A percentile compares a stretch with the other conserved stretches of the same genome.
Conservation (phyloP, 2,329 filamentous ascomycete species). For the Ramichloridium luteum region DNA sequence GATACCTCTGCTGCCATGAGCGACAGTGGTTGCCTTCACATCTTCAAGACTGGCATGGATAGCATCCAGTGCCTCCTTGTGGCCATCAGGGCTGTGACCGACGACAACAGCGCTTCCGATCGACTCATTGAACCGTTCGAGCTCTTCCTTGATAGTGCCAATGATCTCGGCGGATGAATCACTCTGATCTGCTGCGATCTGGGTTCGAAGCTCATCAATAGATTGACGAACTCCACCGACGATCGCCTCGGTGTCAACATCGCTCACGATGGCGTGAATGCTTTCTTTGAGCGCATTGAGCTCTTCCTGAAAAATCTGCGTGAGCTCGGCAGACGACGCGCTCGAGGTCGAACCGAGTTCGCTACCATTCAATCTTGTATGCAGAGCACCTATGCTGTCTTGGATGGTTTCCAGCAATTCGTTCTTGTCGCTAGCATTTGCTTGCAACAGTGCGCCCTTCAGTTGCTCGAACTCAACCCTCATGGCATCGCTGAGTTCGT, state of each 20-base stretch:
- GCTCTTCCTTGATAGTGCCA: slow-evolving; percentile 31
- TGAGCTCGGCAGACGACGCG: slow-evolving; percentile 32
- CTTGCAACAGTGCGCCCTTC: slow-evolving; percentile 59
- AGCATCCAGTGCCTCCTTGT: slow-evolving; percentile 17
- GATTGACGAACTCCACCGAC: slow-evolving; percentile 50
- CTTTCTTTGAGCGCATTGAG: slow-evolving; percentile 49
- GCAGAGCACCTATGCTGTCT: slow-evolving; percentile 37
- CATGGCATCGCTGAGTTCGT: slow-evolving; percentile 54
- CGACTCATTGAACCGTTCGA: slow-evolving; percentile 33
- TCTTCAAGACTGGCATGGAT: slow-evolving; percentile 26
- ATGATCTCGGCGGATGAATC: slow-evolving; percentile 30
- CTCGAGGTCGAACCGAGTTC: slow-evolving; percentile 19
- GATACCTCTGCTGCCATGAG: slow-evolving; percentile 19
- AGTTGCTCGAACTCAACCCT: slow-evolving; percentile 73
- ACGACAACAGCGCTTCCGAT: slow-evolving; percentile 32
- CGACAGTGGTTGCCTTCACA: slow-evolving; percentile 25
- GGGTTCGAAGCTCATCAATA: slow-evolving; percentile 31
- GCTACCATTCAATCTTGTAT: slow-evolving; percentile 31
- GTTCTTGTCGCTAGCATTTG: slow-evolving; percentile 44
- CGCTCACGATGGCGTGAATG: slow-evolving; percentile 39
- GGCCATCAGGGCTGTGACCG: slow-evolving; percentile 15
- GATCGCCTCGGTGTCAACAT: slow-evolving; percentile 45
- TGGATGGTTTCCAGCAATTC: slow-evolving; percentile 51
- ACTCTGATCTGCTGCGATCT: slow-evolving; percentile 28
- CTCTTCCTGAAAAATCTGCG: slow-evolving; percentile 44